A percentile compares a stretch with the other conserved stretches of the same genome.
phyloP scores from a whole-genome alignment of 208 protist species.

The Wallacemonas sp. region DNA sequence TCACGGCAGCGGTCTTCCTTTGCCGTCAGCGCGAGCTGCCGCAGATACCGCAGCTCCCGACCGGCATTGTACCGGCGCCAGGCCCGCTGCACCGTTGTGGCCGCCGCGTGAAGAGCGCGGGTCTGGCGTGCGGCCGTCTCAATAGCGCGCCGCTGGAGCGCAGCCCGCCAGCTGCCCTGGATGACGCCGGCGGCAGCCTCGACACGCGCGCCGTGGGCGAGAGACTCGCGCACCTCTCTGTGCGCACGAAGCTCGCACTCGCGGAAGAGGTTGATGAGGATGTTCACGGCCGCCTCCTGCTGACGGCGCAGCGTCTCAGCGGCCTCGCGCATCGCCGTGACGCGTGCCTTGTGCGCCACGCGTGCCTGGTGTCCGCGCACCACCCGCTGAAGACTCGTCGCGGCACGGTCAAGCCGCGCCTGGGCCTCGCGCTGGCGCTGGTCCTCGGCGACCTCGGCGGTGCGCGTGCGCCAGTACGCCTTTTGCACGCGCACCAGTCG shows the following conservation, averaged over 20 bases:
- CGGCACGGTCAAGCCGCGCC: slow-evolving; percentile 20
- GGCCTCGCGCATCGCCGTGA: slow-evolving; percentile 7
- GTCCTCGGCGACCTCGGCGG: slow-evolving; percentile 33
- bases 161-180: slow-evolving; percentile 32
- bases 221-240: slow-evolving; percentile 27
- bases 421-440: slow-evolving; percentile 12
- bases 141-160: slow-evolving; percentile 37
- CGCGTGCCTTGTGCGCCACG: neutral
- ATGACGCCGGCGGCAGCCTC: slow-evolving; percentile 49
- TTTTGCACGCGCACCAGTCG: slow-evolving; percentile 28
- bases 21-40: slow-evolving; percentile 35
- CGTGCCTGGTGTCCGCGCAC: slow-evolving; percentile 41
- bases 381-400: slow-evolving; percentile 37
- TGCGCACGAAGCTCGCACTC: slow-evolving; percentile 47
- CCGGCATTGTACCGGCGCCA: slow-evolving; percentile 46
- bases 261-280: slow-evolving; percentile 44
- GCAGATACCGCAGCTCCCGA: slow-evolving; percentile 59
- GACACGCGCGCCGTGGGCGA: neutral
- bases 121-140: slow-evolving; percentile 34
- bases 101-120: slow-evolving; percentile 36
- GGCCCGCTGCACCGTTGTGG: slow-evolving; percentile 41
- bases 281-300: slow-evolving; percentile 20
- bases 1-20: slow-evolving; percentile 38
- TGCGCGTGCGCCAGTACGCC: slow-evolving; percentile 62
- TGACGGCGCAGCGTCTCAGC: slow-evolving; percentile 9